Conservation (phyloP, 306 rosid genomes). For the Pterocarpus santalinus region DNA sequence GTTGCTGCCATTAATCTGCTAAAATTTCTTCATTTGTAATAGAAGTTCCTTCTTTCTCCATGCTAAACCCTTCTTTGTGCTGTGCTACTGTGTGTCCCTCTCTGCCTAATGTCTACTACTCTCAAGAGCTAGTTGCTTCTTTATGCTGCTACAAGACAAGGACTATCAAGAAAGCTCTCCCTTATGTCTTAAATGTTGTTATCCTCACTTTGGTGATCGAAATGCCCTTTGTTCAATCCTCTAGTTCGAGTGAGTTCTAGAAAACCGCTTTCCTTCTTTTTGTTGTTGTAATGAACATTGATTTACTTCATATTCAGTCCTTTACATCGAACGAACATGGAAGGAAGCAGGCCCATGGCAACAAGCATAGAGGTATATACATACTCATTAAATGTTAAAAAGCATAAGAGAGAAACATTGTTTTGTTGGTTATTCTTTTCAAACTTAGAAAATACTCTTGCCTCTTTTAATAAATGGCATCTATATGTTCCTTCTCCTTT, state of each 20-base stretch:
- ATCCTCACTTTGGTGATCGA: conserved; percentile 49
- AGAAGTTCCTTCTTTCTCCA: too few species aligned
- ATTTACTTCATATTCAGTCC: conserved; percentile 37
- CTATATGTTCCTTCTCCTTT: background rate
- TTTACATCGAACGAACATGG: conserved; percentile 37
- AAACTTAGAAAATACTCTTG: background rate
- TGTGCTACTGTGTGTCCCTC: background rate
- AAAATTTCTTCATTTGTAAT: too few species aligned
- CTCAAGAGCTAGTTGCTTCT: background rate
- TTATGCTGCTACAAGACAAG: conserved; percentile 45
- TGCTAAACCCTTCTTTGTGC: background rate
- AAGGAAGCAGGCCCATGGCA: conserved; percentile 32
- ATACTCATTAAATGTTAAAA: background rate
- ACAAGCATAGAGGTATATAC: conserved; percentile 41
- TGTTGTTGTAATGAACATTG: background rate
- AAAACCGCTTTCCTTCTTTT: background rate
- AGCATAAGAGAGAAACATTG: too few species aligned
- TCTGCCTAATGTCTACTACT: background rate
- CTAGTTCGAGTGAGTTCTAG: conserved; percentile 51
- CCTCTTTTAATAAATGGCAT: background rate
- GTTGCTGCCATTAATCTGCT: too few species aligned
- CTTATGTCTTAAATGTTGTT: conserved; percentile 41
- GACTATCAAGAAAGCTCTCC: conserved; percentile 40
- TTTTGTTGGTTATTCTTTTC: background rate
- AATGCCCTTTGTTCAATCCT: conserved; percentile 49